Evolutionary conservation across 306 rosid species (phyloP), one percentile per base, ranked within the genome.

Genomic region (Sicyos edulis): DNA sequence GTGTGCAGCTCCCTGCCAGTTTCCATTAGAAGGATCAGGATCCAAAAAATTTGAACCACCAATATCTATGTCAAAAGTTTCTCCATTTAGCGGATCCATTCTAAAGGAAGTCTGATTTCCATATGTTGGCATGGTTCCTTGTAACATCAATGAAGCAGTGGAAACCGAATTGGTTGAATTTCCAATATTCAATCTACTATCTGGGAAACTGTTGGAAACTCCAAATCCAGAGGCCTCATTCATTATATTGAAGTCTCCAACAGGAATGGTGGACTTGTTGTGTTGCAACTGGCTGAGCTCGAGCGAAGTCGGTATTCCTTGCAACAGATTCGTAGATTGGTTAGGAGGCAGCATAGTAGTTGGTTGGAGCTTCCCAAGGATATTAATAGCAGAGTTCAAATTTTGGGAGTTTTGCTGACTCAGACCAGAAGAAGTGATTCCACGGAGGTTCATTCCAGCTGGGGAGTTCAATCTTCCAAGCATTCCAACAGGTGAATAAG

Each of bases 251-350:
- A 82, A 58, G 70, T 80, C 89, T 6, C 88, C 78, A 29, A 80
- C 71, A 52, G 76, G 83, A 2, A 84, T 1, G 19, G 81, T n/a
- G 62, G 78, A 76, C 71, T 76, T 85, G 79, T 79, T 73, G 47
- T 78, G 88, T 64, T 89, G 89, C 77, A 87, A 78, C 54, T 80
- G 90, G 69, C 81, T 76, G 76, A 80, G 73, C 75, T 90, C 88
- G 42, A 82, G 73, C 2, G 92, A 77, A 1, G 86, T 74, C 2
- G 96, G 87, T 74, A 81, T 82, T 5, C 86, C 82, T 76, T 80
- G 90, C 69, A 84, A 75, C 69, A 83, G 69, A 77, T 71, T 73
- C 13, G 84, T 71, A 78, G 77, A 80, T 83, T 86, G 86, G 62
- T 82, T 82, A 57, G 84, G 61, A 71, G 86, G 76, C 78, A 78